A percentile compares a stretch with the other conserved stretches of the same genome.
Conservation (phyloP, 768 basidiomycete genomes). For the Panaeolus papilionaceus region DNA sequence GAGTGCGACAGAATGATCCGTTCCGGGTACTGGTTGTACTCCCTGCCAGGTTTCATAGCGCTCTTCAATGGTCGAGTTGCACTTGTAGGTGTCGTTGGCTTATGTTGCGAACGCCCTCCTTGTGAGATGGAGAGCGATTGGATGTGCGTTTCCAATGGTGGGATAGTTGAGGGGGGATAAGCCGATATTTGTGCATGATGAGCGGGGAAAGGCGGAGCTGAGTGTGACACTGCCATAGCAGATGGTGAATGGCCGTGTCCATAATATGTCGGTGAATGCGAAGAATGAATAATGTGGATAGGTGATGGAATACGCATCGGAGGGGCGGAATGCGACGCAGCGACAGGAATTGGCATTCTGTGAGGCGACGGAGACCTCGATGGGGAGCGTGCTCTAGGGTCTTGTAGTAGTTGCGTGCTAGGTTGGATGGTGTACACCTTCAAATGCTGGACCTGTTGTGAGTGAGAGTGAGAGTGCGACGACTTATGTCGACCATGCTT, state of each 20-base stretch:
- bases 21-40: neutral
- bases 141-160: slow-evolving; percentile 2
- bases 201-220: neutral
- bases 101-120: neutral
- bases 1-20: neutral
- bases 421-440: slow-evolving; percentile 23
- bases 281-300: neutral
- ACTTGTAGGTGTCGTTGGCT: slow-evolving; percentile 18
- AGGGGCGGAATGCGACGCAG: slow-evolving; percentile 13
- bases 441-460: slow-evolving; percentile 20
- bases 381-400: slow-evolving; percentile 18
- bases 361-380: neutral
- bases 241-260: neutral
- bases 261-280: neutral
- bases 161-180: neutral
- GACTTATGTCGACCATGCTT: slow-evolving; percentile 32
- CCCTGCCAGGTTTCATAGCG: slow-evolving; percentile 1
- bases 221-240: neutral
- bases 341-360: slow-evolving; percentile 11
- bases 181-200: neutral
- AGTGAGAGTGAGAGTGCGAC: slow-evolving; percentile 29
- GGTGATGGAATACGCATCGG: neutral
- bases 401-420: slow-evolving; percentile 24
- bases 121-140: neutral
- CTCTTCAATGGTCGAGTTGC: slow-evolving; percentile 4